phyloP scores from a whole-genome alignment of 495 filamentous ascomycete genomes.

The Trichoderma reesei region DNA sequence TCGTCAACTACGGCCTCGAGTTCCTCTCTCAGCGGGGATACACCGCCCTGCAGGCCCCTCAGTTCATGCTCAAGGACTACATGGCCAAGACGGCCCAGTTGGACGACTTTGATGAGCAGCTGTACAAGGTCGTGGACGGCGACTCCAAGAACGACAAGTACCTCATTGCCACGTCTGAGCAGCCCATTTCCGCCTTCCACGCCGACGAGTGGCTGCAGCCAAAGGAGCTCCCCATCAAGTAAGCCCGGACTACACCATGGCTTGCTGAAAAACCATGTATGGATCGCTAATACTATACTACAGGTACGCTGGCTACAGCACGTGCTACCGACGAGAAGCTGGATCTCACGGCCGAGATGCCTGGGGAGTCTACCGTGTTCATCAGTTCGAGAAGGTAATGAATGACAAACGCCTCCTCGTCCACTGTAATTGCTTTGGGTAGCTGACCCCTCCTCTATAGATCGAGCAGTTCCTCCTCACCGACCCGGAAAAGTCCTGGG shows the following conservation, averaged over 20 bases:
- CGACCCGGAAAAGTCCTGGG: conserved; percentile 91
- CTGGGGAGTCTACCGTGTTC: conserved; percentile 96
- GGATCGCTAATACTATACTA: neutral
- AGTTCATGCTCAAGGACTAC: conserved; percentile 89
- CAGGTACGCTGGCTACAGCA: conserved; percentile 83
- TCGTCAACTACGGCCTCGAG: conserved; percentile 89
- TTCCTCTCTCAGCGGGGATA: conserved; percentile 72
- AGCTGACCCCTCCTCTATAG: conserved; percentile 23
- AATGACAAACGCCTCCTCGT: no score
- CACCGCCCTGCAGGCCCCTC: conserved; percentile 82
- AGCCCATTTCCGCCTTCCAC: conserved; percentile 87
- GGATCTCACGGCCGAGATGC: conserved; percentile 89
- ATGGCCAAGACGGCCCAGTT: conserved; percentile 99
- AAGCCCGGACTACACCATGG: conserved; percentile 14
- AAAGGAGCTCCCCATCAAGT: conserved; percentile 80
- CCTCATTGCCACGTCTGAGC: conserved; percentile 93
- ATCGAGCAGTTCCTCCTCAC: conserved; percentile 92
- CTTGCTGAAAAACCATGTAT: neutral
- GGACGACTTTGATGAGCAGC: conserved; percentile 92
- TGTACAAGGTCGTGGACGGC: conserved; percentile 91
- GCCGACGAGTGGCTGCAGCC: conserved; percentile 84
- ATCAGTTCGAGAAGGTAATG: conserved; percentile 89
- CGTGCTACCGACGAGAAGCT: conserved; percentile 92
- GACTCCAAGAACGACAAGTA: conserved; percentile 88
- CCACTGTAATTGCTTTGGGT: neutral